A percentile compares a stretch with the other conserved stretches of the same genome.
Evolutionary conservation across 169 alveolate species (phyloP).

Genomic region (Plasmodium inui): DNA sequence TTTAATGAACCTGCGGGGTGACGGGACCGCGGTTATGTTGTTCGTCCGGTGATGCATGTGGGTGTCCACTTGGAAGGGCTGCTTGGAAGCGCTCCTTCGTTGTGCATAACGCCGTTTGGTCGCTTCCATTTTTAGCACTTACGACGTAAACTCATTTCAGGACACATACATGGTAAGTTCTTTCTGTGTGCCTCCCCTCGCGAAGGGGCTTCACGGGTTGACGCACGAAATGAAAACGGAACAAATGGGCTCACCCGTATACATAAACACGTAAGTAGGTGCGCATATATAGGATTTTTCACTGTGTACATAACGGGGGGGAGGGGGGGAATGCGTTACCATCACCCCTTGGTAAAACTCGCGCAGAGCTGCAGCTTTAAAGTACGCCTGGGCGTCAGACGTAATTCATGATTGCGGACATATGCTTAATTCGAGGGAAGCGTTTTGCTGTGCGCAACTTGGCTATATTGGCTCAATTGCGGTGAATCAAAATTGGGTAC

Average conservation of each 20-base stretch:
- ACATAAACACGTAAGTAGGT: not conserved
- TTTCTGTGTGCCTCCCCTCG: not conserved
- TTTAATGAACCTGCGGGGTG: not conserved
- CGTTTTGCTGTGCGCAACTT: not conserved
- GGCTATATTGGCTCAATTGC: not conserved
- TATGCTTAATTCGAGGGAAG: not conserved
- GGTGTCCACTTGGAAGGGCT: too few relatives aligned
- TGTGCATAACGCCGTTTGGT: not conserved
- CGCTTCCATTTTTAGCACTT: not conserved
- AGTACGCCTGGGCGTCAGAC: not conserved
- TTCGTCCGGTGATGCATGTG: not conserved
- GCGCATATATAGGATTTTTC: not conserved
- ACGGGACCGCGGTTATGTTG: not conserved
- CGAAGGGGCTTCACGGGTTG: not conserved
- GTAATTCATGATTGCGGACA: not conserved
- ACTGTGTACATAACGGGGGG: too few relatives aligned
- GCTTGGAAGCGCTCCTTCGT: too few relatives aligned
- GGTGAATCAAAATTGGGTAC: not conserved
- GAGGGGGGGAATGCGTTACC: not conserved
- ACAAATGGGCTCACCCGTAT: not conserved
- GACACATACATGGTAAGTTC: not conserved
- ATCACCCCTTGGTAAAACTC: not conserved
- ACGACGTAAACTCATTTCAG: not conserved
- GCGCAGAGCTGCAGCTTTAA: not conserved
- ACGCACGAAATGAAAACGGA: not conserved